Evolutionary conservation across 192 early-diverging fungal species (phyloP), one percentile per base, ranked within the genome.

Genomic region (Gonapodya sp.): DNA sequence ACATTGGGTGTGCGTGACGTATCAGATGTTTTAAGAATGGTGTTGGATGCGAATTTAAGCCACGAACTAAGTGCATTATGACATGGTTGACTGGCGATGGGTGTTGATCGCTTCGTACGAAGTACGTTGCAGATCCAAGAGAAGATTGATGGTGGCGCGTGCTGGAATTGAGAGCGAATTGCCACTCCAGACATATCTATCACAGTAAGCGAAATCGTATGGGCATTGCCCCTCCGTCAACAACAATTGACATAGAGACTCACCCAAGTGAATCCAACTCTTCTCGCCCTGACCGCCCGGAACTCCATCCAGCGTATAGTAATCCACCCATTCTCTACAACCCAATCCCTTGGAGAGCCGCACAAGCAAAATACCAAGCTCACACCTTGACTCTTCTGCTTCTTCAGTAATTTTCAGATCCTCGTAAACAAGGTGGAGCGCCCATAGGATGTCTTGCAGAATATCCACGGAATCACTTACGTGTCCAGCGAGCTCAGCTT

Each of bases 351-450:
- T 46, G 14, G 75, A 79, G 1, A 87, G 78, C 35, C 86, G 46
- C 2, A 84, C 73, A 34, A 84, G 80, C 36, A 89, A 72, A 0
- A 84, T 30, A 36, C 84, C 86, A 16, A 78, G 36, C 36, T 82
- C 35, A 35, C 86, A 73, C 0, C 82, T 73, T 18, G 84, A 82
- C 30, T 84, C 80, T 64, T 82, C 80, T 0, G 82, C 83, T 1
- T 79, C 46, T 31, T 85, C n/a, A 79, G 86, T 83, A 31, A 89
- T 80, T 64, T 85, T 86, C 24, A 89, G 37, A 81, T 92, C 88
- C 35, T 91, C 89, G 79, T 89, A 87, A 31, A 92, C 82, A 0
- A 92, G 81, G 81, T 92, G 91, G 0, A 92, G 78, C 0, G 86
- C 79, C 2, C 83, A 64, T 0, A 91, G 79, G 36, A 90, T 80